These are phyloP conservation scores for Trichoderma koningiopsis DNA, from an alignment of 2,329 filamentous ascomycete species.

Conservation along the genomic window DNA sequence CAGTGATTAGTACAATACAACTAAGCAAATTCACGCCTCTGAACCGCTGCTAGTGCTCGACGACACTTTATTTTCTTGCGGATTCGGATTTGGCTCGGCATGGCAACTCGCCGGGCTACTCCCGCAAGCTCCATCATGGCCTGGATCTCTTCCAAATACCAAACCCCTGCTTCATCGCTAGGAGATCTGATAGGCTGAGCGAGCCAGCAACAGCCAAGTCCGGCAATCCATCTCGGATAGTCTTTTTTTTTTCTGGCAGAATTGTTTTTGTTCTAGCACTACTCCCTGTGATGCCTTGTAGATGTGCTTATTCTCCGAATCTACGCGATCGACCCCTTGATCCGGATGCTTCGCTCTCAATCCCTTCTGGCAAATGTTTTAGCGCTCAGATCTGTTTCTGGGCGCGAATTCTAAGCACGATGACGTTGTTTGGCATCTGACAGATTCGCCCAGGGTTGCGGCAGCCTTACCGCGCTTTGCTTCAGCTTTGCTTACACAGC, in stretches of 20 bases:
- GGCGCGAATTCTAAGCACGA: neutral
- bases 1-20: neutral
- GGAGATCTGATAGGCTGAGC: neutral
- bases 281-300: neutral
- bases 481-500: conserved; percentile 7
- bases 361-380: neutral
- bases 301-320: neutral
- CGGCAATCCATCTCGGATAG: neutral
- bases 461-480: neutral
- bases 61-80: neutral
- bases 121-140: neutral
- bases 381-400: neutral
- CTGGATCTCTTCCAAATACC: neutral
- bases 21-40: neutral
- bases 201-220: neutral
- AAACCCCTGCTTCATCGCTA: neutral
- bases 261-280: neutral
- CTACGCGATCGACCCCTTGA: neutral
- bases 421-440: conserved; percentile 3
- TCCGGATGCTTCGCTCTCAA: neutral
- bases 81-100: conserved; percentile 20
- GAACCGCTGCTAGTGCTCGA: neutral
- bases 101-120: neutral
- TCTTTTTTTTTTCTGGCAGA: neutral
- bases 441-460: neutral